Percentiles rank a stretch among this genome's conserved stretches.
Evolutionary conservation across 768 basidiomycete genomes (phyloP).

Genomic region (Lepiota venenata): DNA sequence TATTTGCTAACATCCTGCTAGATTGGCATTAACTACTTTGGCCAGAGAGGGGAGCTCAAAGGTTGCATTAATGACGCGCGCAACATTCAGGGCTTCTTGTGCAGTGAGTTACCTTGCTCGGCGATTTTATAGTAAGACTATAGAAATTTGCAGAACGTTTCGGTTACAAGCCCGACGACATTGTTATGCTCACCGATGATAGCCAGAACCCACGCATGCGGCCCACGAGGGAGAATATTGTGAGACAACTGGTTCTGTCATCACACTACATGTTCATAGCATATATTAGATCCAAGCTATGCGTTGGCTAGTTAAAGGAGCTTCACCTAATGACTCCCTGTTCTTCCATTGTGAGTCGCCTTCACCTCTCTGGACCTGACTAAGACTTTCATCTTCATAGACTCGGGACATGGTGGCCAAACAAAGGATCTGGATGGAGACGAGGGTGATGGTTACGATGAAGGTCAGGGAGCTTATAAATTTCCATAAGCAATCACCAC

Average conservation of each 20-base stretch:
- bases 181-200: constrained; percentile 85
- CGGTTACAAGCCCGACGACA: constrained; percentile 73
- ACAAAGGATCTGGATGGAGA: constrained; percentile 81
- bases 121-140: neutral
- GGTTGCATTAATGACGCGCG: constrained; percentile 93
- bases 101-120: constrained; percentile 38
- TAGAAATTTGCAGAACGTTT: constrained; percentile 40
- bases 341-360: constrained; percentile 79
- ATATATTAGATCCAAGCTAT: constrained; percentile 65
- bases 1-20: constrained; percentile 22
- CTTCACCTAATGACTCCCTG: constrained; percentile 78
- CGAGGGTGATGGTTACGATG: constrained; percentile 81
- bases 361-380: neutral
- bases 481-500: neutral
- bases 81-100: constrained; percentile 78
- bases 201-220: constrained; percentile 51
- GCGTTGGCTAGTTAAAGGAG: constrained; percentile 87
- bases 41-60: constrained; percentile 58
- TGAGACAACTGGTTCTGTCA: constrained; percentile 25
- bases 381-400: constrained; percentile 29
- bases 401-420: constrained; percentile 95
- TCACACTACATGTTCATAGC: neutral
- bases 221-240: constrained; percentile 83
- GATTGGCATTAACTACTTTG: constrained; percentile 90
- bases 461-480: constrained; percentile 41